Evolutionary conservation across 2,329 filamentous ascomycete genomes (phyloP), one percentile per base, ranked within the genome.

Genomic region (Calonectria pauciramosa): DNA sequence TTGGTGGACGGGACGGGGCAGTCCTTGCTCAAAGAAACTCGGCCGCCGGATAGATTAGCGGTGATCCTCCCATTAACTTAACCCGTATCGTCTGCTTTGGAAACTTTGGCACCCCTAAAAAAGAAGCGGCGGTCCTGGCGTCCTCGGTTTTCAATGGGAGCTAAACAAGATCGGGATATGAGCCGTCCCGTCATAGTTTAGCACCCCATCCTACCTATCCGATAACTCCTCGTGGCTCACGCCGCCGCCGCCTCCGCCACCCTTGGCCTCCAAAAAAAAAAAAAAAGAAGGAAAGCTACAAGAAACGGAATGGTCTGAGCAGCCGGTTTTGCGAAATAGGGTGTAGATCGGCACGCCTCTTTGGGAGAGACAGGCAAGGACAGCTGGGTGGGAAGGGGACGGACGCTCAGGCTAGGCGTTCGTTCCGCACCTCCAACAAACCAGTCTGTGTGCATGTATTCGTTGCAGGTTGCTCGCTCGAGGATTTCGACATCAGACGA

Each of bases 391-490:
- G 56, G 16, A 26, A n/a, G 18, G n/a, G 14, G 66, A 71, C 56
- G 54, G 71, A 73, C 74, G 69, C 74, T 80, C 67, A 68, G 72
- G 70, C 77, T 73, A 54, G 54, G 56, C 51, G 68, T 76, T 76
- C 71, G 74, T 78, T 70, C 75, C 73, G 72, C 56, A 73, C 51
- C 67, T 41, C 64, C 49, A 60, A 67, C 41, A 47, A n/a, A 9
- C 18, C 26, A 63, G 47, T 30, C 59, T 59, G 26, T 28, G 59
- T 65, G 30, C 54, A 60, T 49, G 28, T 36, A 28, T 70, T 34
- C 23, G 63, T 38, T 60, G 67, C 52, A 41, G 65, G 47, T 32
- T 8, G 30, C n/a, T 26, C 44, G 65, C 32, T 47, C 28, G 26
- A 47, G 32, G 51, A 69, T 38, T 59, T 44, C 47, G 65, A 68